A percentile compares a stretch with the other conserved stretches of the same genome.
Evolutionary conservation across 441 rosid species (phyloP).

Genomic region (Eutrema salsugineum): DNA sequence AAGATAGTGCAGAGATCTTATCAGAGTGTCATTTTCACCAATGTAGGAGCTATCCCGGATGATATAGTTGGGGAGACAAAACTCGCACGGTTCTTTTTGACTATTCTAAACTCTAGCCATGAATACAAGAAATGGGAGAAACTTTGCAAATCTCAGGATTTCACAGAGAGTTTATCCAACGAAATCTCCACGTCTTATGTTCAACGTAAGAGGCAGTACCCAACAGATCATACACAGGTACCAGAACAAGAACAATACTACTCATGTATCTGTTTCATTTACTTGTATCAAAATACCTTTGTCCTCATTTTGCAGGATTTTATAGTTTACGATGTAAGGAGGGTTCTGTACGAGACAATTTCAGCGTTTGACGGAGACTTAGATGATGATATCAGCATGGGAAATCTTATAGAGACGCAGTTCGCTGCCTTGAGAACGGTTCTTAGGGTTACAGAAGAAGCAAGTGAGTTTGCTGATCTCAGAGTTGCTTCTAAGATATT

Average conservation of each 20-base stretch:
- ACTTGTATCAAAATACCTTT: not conserved
- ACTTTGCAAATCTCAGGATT: constrained; percentile 21
- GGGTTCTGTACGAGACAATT: constrained; percentile 41
- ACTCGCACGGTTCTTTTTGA: constrained; percentile 57
- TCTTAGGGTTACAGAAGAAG: constrained; percentile 36
- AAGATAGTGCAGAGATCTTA: not conserved
- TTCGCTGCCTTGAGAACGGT: constrained; percentile 38
- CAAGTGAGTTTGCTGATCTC: constrained; percentile 29
- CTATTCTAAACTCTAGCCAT: constrained; percentile 50
- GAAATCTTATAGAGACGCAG: constrained; percentile 45
- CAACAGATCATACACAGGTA: constrained; percentile 83
- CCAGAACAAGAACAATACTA: not conserved
- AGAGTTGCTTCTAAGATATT: constrained; percentile 57
- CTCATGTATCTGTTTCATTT: not conserved
- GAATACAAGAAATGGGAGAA: constrained; percentile 71
- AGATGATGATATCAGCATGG: constrained; percentile 34
- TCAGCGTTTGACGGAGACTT: constrained; percentile 36
- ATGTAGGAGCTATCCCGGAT: constrained; percentile 59
- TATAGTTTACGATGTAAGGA: constrained; percentile 52
- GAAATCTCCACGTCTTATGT: constrained; percentile 2
- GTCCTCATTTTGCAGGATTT: constrained; percentile 40
- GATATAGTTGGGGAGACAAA: constrained; percentile 46
- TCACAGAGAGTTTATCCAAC: constrained; percentile 5
- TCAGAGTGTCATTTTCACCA: not conserved
- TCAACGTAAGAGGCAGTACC: constrained; percentile 39